Evolutionary conservation across 2,329 filamentous ascomycete species (phyloP), one percentile per base, ranked within the genome.

Genomic region (Penicillium sp.): DNA sequence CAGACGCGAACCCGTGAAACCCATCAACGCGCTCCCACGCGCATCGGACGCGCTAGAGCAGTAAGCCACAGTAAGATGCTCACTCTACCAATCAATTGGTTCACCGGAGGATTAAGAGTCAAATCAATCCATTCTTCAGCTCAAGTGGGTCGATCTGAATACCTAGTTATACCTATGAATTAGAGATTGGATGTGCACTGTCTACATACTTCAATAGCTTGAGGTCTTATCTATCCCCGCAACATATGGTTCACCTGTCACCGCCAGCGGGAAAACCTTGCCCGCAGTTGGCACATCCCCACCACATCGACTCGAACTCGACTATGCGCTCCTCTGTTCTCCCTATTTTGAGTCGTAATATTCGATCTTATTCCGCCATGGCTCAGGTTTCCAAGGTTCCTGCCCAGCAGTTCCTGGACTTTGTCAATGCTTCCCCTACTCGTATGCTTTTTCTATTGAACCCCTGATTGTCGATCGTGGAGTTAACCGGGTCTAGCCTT

Each of bases 361-460:
- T 63, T 45, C 51, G 58, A 52, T 57, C 53, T 44, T 65, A 61
- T 52, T 60, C 61, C 33, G 69, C 61, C 35, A 75, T 69, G 65
- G 68, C 71, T 26, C 44, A 52, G 9, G 14, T 31, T 57, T 67
- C 69, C 24, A 72, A 74, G 53, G 68, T 74, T 57, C 71, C 85
- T 53, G 90, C 90, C 54, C 80, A 89, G 77, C 91, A 96, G 81
- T 96, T 97, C 76, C 79, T 96, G 71, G 89, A 91, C 77, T 97
- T 96, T 79, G 88, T 97, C 74, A 96, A 97, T 77, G 90, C 88
- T 62, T 97, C 93, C 57, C 95, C 95, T 13, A 96, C 93, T 52
- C 93, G 93, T 96, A 83, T 67, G 86, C 21, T 49, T 33, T 39
- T 27, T 4, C 44, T 29, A 48, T 39, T 49, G 44, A 42, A 42